Evolutionary conservation across 371 early-diverging fungal species (phyloP), one percentile per base, ranked within the genome.

Genomic region (Mortierella sp.): DNA sequence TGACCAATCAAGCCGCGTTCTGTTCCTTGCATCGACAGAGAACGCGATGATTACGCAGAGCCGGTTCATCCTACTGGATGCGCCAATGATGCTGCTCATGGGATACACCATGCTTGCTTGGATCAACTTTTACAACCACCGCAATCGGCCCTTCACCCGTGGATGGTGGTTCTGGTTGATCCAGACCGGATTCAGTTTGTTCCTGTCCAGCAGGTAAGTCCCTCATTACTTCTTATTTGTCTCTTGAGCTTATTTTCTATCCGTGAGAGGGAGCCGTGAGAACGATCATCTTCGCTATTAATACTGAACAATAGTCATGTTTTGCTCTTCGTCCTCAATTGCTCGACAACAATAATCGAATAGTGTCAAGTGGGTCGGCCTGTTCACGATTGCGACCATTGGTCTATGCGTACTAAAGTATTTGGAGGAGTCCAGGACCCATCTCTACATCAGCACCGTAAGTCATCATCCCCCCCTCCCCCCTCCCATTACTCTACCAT

Each of bases 331-430:
- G n/a, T n/a, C n/a, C n/a, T n/a, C 43, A 40, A 40, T 40, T 6
- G 43, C 43, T 2, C 43, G 2, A 40, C 43, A 55, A 31, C 31
- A 59, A 14, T 31, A 31, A 59, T 40, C 43, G 43, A 28, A 99
- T 46, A 98, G 99, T 90, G 96, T 99, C 14, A 99, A 99, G 87
- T 99, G 99, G 99, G 98, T 99, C 37, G 99, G 99, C 0, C 90
- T 98, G 69, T 96, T 99, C 87, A 95, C 96, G 13, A 96, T 97
- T 11, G 96, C 97, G 6, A 89, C 98, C 9, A 97, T 99, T 43
- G 99, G 99, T 5, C 71, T 77, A 2, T 84, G 84, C 28, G 78
- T 80, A 3, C 72, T 80, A 69, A 84, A 80, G 67, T 78, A 80
- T 71, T 55, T 84, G 11, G 78, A 84, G 28, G 85, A 80, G 46